Conservation (phyloP, 2,329 filamentous ascomycete genomes). For the Fusarium avenaceum region DNA sequence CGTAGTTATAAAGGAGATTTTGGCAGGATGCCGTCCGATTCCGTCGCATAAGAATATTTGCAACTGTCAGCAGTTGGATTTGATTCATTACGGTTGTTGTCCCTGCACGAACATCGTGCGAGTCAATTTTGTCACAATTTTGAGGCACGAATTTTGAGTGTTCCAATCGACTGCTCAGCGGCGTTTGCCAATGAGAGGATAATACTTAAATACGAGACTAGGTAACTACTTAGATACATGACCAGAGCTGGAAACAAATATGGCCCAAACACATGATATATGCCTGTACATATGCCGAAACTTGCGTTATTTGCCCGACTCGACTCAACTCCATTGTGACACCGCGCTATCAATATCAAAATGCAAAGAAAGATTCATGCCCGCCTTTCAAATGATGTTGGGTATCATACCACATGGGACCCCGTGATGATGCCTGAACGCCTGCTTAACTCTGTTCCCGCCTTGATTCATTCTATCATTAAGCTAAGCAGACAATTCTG, state of each 20-base stretch:
- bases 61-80: neutral
- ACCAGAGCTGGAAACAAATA: constrained; percentile 28
- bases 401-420: constrained; percentile 53
- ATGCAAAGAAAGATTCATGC: constrained; percentile 48
- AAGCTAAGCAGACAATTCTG: constrained; percentile 65
- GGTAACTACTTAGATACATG: constrained; percentile 27
- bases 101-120: too few relatives aligned
- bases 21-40: neutral
- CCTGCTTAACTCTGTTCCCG: constrained; percentile 47
- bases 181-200: constrained; percentile 13
- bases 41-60: neutral
- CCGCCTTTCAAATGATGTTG: constrained; percentile 50
- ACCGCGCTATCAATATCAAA: constrained; percentile 48
- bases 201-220: constrained; percentile 43
- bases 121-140: neutral
- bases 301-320: constrained; percentile 29
- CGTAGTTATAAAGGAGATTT: neutral
- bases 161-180: neutral
- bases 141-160: neutral
- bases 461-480: constrained; percentile 50
- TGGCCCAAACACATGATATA: constrained; percentile 35
- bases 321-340: constrained; percentile 46
- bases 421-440: constrained; percentile 51
- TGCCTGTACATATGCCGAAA: constrained; percentile 20
- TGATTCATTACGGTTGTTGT: neutral